phyloP scores from a whole-genome alignment of 495 filamentous ascomycete species.

The Penicillium subrubescens region DNA sequence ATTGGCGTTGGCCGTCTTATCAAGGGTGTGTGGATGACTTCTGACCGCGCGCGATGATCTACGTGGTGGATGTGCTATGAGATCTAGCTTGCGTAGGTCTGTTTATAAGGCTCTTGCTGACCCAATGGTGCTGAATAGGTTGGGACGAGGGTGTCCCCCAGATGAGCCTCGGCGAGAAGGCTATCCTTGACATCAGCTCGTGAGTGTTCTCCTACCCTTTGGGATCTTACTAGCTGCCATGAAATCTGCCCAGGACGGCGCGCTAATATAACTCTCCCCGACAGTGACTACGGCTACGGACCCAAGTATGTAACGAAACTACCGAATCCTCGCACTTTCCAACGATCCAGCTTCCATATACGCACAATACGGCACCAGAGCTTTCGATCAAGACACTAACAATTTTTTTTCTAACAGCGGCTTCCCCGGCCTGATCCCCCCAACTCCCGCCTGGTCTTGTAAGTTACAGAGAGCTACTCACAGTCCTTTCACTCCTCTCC shows the following conservation, averaged over 20 bases:
- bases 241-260: too few relatives aligned
- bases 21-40: conserved; percentile 55
- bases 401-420: conserved; percentile 38
- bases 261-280: conserved; percentile 27
- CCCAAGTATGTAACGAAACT: conserved; percentile 52
- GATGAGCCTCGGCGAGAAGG: conserved; percentile 82
- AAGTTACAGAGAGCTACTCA: conserved; percentile 28
- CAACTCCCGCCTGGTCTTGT: conserved; percentile 53
- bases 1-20: conserved; percentile 83
- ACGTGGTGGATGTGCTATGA: background rate
- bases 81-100: background rate
- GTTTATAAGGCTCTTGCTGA: background rate
- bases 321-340: background rate
- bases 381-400: background rate
- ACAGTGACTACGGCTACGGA: conserved; percentile 80
- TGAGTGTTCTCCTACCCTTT: conserved; percentile 41
- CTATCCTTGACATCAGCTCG: conserved; percentile 75
- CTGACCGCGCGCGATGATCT: background rate
- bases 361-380: background rate
- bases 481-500: too few relatives aligned
- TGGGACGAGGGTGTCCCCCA: conserved; percentile 84
- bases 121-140: conserved; percentile 47
- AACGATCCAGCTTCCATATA: background rate
- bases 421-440: conserved; percentile 65
- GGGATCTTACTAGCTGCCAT: background rate